Conservation (phyloP, 768 basidiomycete species). For the Psilocybe tampanensis region DNA sequence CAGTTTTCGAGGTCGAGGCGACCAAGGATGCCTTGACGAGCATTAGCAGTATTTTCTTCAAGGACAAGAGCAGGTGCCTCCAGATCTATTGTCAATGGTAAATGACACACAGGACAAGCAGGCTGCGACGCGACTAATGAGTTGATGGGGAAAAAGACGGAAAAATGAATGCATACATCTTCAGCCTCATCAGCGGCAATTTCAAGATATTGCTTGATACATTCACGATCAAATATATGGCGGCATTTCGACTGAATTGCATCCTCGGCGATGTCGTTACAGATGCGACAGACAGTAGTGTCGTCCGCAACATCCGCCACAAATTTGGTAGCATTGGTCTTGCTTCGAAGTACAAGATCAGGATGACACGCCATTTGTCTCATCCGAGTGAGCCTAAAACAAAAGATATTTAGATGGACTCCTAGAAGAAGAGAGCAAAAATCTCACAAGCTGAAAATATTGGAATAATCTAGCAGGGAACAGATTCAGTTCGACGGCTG, state of each 20-base stretch:
- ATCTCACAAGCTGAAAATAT: slow-evolving; percentile 79
- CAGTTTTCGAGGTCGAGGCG: slow-evolving; percentile 87
- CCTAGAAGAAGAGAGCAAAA: background rate
- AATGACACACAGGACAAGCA: slow-evolving; percentile 92
- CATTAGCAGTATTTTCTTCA: slow-evolving; percentile 52
- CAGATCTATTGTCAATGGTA: slow-evolving; percentile 92
- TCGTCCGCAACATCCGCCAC: slow-evolving; percentile 61
- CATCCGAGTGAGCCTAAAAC: slow-evolving; percentile 86
- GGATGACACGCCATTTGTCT: slow-evolving; percentile 95
- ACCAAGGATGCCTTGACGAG: slow-evolving; percentile 91
- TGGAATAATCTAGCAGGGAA: slow-evolving; percentile 72
- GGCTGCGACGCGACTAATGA: slow-evolving; percentile 52
- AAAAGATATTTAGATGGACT: background rate
- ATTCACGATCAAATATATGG: slow-evolving; percentile 95
- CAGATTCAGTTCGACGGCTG: background rate
- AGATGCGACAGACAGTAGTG: slow-evolving; percentile 90
- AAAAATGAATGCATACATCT: slow-evolving; percentile 42
- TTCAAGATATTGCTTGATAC: slow-evolving; percentile 91
- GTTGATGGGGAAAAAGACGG: background rate
- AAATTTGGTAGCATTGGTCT: slow-evolving; percentile 71
- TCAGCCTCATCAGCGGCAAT: slow-evolving; percentile 73
- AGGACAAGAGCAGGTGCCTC: slow-evolving; percentile 91
- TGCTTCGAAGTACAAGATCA: slow-evolving; percentile 89
- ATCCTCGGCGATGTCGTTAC: slow-evolving; percentile 96
- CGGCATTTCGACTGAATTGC: slow-evolving; percentile 92